phyloP scores from a whole-genome alignment of 2,329 filamentous ascomycete species.

The Neopestalotiopsis sp. region DNA sequence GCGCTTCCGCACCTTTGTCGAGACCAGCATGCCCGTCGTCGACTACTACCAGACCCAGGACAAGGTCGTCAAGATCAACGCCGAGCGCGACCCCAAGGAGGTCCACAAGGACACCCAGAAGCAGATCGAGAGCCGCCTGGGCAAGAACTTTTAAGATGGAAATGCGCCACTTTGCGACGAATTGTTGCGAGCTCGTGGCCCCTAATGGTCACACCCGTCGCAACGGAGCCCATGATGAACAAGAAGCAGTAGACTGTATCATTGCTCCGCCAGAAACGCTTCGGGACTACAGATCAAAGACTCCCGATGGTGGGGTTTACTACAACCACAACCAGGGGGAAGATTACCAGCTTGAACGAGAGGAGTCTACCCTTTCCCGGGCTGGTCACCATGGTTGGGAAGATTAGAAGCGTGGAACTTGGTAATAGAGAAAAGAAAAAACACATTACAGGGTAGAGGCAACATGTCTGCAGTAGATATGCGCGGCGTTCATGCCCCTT shows the following conservation, averaged over 20 bases:
- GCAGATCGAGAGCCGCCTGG: slow-evolving; percentile 55
- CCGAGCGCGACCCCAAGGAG: slow-evolving; percentile 68
- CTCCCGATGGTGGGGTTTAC: too few species aligned
- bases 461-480: not conserved
- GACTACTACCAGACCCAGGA: slow-evolving; percentile 78
- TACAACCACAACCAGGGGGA: too few species aligned
- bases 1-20: slow-evolving; percentile 90
- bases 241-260: too few species aligned
- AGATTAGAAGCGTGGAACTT: not conserved
- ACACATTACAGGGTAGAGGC: not conserved
- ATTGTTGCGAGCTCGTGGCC: too few species aligned
- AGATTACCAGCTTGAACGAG: too few species aligned
- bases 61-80: slow-evolving; percentile 80
- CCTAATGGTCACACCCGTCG: too few species aligned
- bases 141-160: slow-evolving; percentile 33
- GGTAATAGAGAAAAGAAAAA: slow-evolving; percentile 9
- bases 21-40: slow-evolving; percentile 98
- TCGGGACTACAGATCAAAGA: too few species aligned
- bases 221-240: too few species aligned
- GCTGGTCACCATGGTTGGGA: not conserved
- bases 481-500: not conserved
- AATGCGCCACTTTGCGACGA: not conserved
- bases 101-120: slow-evolving; percentile 61
- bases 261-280: too few species aligned
- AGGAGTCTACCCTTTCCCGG: too few species aligned